Evolutionary conservation across 1,284 basidiomycete genomes (phyloP).

Genomic region (Ceratobasidium sp.): DNA sequence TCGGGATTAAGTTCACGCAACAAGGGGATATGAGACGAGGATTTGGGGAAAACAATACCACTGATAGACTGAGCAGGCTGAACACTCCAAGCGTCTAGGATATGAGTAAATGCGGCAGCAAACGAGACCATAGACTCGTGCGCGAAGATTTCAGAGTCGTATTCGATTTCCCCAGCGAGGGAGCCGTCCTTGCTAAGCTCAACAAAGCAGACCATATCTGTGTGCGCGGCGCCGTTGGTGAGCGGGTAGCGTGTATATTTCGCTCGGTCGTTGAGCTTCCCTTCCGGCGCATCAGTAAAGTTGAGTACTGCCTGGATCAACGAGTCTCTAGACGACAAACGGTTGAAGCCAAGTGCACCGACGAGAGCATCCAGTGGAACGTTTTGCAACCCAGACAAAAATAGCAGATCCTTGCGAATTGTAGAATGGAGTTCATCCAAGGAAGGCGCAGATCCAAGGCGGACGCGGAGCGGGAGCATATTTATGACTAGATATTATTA

Average conservation of each 20-base stretch:
- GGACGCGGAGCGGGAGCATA: conserved; percentile 1
- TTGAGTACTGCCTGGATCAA: not conserved
- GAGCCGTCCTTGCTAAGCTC: conserved; percentile 12
- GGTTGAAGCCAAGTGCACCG: not conserved
- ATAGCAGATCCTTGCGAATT: not conserved
- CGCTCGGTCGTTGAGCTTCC: not conserved
- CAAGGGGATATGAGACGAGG: not conserved
- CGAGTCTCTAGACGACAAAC: not conserved
- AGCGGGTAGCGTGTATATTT: not conserved
- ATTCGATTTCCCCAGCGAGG: not conserved
- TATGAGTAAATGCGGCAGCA: not conserved
- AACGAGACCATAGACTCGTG: not conserved
- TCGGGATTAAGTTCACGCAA: not conserved
- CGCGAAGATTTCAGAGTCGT: not conserved
- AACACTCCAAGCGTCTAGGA: not conserved
- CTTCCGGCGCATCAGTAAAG: conserved; percentile 1
- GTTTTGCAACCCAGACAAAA: not conserved
- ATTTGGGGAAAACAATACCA: not conserved
- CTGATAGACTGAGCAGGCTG: not conserved
- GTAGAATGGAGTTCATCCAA: not conserved
- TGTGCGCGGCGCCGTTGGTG: conserved; percentile 5
- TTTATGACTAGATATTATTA: not conserved
- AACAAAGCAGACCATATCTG: not conserved
- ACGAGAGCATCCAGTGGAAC: not conserved
- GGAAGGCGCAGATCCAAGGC: not conserved